Conservation (phyloP, 495 filamentous ascomycete genomes). For the Tuber aestivum region DNA sequence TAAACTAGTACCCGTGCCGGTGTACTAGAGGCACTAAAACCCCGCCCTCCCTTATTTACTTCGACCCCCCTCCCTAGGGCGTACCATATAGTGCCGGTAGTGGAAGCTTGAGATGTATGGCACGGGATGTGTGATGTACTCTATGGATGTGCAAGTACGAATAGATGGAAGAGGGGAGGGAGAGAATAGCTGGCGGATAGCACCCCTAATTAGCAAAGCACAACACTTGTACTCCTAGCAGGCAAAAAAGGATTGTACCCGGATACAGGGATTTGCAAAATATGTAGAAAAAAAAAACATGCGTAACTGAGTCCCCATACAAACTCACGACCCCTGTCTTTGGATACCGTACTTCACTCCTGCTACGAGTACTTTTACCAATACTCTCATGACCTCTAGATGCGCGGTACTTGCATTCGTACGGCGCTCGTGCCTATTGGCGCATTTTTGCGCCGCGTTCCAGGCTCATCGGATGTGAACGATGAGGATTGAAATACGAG, state of each 20-base stretch:
- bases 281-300: neutral
- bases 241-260: neutral
- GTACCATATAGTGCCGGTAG: neutral
- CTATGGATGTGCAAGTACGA: neutral
- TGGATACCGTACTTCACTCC: neutral
- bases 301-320: neutral
- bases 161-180: neutral
- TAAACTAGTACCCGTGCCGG: neutral
- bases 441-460: neutral
- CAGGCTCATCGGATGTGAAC: neutral
- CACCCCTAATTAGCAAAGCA: neutral
- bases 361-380: neutral
- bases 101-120: neutral
- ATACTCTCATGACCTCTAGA: neutral
- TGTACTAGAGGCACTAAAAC: neutral
- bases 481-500: neutral
- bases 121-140: neutral
- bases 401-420: neutral
- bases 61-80: neutral
- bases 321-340: neutral
- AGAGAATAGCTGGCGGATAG: neutral
- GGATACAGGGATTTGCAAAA: neutral
- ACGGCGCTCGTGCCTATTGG: neutral
- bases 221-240: neutral
- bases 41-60: neutral